Percentiles rank a stretch among this genome's conserved stretches.
These are phyloP conservation scores for Chaetomium tenue DNA, from an alignment of 495 filamentous ascomycete genomes.

Conservation along the genomic window DNA sequence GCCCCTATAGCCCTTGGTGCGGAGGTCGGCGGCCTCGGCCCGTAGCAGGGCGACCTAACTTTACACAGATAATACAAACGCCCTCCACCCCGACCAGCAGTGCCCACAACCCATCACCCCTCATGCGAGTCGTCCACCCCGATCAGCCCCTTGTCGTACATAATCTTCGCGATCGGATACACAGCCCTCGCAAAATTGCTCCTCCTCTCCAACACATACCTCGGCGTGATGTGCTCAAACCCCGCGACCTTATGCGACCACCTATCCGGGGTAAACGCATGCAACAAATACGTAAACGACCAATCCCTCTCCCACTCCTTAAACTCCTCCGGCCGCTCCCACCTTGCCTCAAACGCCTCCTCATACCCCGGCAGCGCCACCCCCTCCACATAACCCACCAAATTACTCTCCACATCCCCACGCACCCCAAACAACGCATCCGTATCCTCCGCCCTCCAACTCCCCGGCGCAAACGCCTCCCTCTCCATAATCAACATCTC, in stretches of 20 bases:
- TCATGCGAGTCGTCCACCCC: not conserved
- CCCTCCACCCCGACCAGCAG: too few relatives aligned
- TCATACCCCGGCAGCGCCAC: too few relatives aligned
- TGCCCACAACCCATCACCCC: not conserved
- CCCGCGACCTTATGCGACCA: not conserved
- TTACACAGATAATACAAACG: too few relatives aligned
- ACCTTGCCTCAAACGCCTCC: not conserved
- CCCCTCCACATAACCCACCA: not conserved
- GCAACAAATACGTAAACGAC: too few relatives aligned
- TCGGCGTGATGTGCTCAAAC: not conserved
- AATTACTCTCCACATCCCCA: not conserved
- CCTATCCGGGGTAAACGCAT: too few relatives aligned
- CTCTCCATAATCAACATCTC: not conserved
- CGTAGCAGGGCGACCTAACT: too few relatives aligned
- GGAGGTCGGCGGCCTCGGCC: too few relatives aligned
- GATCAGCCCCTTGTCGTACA: not conserved
- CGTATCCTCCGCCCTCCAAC: not conserved
- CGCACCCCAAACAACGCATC: not conserved
- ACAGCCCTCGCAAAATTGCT: not conserved
- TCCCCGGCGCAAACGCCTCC: not conserved
- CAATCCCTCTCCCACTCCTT: too few relatives aligned
- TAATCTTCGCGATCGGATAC: not conserved
- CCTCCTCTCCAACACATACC: too few relatives aligned
- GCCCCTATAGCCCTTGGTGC: too few relatives aligned
- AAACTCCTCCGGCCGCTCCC: too few relatives aligned